Conservation (phyloP, 2,329 filamentous ascomycete genomes). For the Hawksworthiomyces lignivorus region DNA sequence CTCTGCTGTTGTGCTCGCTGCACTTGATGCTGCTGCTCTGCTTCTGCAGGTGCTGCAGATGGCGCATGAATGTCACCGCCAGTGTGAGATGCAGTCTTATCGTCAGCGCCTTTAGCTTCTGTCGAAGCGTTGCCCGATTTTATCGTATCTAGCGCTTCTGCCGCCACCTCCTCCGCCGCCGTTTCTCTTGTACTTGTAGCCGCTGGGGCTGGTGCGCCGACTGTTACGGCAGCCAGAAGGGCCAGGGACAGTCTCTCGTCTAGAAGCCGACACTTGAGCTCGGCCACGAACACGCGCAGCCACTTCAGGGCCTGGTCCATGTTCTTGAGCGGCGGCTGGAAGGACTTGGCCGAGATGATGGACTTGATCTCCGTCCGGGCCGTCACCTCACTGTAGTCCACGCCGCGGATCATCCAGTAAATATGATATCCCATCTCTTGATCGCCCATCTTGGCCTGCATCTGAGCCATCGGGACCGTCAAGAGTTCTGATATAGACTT, state of each 20-base stretch:
- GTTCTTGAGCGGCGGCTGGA: constrained; percentile 73
- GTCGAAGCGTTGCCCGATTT: neutral
- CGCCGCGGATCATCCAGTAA: constrained; percentile 74
- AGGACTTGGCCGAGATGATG: constrained; percentile 95
- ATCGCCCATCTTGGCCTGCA: constrained; percentile 71
- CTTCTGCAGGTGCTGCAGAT: constrained; percentile 1
- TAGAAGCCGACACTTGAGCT: constrained; percentile 82
- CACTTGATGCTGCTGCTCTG: too few relatives aligned
- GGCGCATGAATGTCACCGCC: neutral
- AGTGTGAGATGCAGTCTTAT: neutral
- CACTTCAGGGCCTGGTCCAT: constrained; percentile 73
- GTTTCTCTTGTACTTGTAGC: constrained; percentile 62
- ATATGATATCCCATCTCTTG: constrained; percentile 76
- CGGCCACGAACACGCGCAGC: constrained; percentile 84
- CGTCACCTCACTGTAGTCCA: constrained; percentile 83
- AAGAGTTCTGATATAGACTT: constrained; percentile 72
- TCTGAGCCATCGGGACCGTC: constrained; percentile 61
- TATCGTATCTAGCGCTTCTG: too few relatives aligned
- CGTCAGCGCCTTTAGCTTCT: neutral
- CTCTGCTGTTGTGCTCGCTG: neutral
- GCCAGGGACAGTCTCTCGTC: constrained; percentile 58
- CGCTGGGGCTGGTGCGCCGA: neutral
- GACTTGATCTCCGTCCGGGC: constrained; percentile 89
- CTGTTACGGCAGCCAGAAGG: constrained; percentile 9
- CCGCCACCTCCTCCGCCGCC: constrained; percentile 35